Percentiles rank a stretch among this genome's conserved stretches.
Evolutionary conservation across 805 yeast genomes (phyloP).

Genomic region (Starmerella tilneyi): DNA sequence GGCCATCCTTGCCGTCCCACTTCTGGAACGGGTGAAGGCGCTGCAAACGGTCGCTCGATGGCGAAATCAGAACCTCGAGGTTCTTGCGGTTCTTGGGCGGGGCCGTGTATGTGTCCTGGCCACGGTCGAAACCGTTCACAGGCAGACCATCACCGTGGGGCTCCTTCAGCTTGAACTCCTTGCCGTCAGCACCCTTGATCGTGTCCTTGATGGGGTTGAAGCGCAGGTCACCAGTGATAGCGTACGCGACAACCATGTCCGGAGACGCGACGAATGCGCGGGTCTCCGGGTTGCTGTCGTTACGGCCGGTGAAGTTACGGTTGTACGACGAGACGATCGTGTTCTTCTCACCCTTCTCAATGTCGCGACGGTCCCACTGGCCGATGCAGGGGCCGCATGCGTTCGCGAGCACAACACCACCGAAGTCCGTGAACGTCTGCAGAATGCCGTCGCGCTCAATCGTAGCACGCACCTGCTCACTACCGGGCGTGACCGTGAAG

Average conservation of each 20-base stretch:
- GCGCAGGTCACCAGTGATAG: conserved; percentile 90
- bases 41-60: conserved; percentile 94
- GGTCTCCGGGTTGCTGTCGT: conserved; percentile 95
- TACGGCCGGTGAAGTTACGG: conserved; percentile 96
- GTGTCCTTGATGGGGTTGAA: conserved; percentile 93
- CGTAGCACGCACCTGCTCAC: conserved; percentile 97
- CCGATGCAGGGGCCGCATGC: conserved; percentile 99
- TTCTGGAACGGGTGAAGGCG: conserved; percentile 83
- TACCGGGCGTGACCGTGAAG: conserved; percentile 94
- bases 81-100: conserved; percentile 79
- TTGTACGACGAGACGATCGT: conserved; percentile 95
- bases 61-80: conserved; percentile 67
- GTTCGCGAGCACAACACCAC: conserved; percentile 90
- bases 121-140: conserved; percentile 76
- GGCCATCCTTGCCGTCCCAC: conserved; percentile 94
- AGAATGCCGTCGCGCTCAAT: conserved; percentile 93
- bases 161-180: conserved; percentile 76
- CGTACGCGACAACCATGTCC: conserved; percentile 89
- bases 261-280: conserved; percentile 97
- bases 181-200: conserved; percentile 78
- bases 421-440: conserved; percentile 76
- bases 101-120: conserved; percentile 92
- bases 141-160: conserved; percentile 92
- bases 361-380: conserved; percentile 94
- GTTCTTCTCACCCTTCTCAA: conserved; percentile 89